A percentile compares a stretch with the other conserved stretches of the same genome.
Evolutionary conservation across 495 filamentous ascomycete species (phyloP).

Genomic region (Penicillium lividum): DNA sequence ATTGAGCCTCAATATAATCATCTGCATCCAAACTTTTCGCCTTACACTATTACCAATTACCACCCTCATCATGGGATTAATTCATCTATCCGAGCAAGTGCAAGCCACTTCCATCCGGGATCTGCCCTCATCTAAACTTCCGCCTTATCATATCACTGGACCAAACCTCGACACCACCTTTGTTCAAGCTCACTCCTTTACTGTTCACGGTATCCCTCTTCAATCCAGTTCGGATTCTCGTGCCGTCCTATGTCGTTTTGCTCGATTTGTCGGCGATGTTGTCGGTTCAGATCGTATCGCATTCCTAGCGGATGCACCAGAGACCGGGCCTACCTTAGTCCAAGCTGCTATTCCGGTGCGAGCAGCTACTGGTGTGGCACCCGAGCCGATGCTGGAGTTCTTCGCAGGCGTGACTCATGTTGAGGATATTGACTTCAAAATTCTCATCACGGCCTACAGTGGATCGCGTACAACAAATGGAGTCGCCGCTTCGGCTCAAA

Average conservation of each 20-base stretch:
- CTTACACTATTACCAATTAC: neutral
- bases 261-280: conserved; percentile 1
- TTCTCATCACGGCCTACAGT: neutral
- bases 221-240: neutral
- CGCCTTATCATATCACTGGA: neutral
- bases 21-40: neutral
- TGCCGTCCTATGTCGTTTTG: neutral
- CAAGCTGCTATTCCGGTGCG: neutral
- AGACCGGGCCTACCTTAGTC: neutral
- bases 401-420: neutral
- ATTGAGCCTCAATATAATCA: neutral
- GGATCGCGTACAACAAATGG: neutral
- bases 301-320: neutral
- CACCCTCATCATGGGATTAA: neutral
- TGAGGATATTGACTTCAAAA: neutral
- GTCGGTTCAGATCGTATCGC: neutral
- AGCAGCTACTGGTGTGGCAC: neutral
- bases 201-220: neutral
- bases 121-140: neutral
- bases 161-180: neutral
- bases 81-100: neutral
- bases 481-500: neutral
- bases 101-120: neutral
- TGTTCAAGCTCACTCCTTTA: neutral
- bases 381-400: neutral